phyloP scores from a whole-genome alignment of 768 basidiomycete species.

The Gautieria morchelliformis region DNA sequence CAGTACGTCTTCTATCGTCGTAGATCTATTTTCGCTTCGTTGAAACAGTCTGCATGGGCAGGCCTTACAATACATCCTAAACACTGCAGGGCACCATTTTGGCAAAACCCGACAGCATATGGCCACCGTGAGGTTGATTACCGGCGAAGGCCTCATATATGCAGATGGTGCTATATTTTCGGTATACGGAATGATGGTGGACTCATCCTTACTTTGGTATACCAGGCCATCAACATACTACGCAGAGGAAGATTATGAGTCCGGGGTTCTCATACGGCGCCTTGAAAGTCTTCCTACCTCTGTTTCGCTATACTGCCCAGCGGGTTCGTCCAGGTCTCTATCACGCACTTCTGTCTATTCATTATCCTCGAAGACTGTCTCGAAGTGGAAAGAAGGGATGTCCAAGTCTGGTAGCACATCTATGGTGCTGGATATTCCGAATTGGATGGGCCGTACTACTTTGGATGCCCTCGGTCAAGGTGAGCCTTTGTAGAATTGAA shows the following conservation, averaged over 20 bases:
- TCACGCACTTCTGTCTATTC: background rate
- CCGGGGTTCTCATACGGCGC: slow-evolving; percentile 20
- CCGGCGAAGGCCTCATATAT: slow-evolving; percentile 45
- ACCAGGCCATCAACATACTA: slow-evolving; percentile 16
- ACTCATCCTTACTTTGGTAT: no score
- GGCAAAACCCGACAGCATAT: slow-evolving; percentile 14
- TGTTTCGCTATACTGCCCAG: slow-evolving; percentile 15
- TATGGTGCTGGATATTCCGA: slow-evolving; percentile 27
- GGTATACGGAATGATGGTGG: no score
- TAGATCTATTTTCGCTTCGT: no score
- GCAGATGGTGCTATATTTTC: slow-evolving; percentile 33
- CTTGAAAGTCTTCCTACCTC: slow-evolving; percentile 16
- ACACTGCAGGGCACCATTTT: slow-evolving; percentile 19
- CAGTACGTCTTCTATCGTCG: background rate
- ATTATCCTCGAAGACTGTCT: slow-evolving; percentile 29
- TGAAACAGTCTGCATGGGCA: background rate
- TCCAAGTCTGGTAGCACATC: slow-evolving; percentile 22
- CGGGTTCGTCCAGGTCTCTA: background rate
- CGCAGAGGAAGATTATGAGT: slow-evolving; percentile 22
- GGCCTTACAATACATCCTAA: slow-evolving; percentile 20
- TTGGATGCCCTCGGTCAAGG: background rate
- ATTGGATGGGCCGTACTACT: slow-evolving; percentile 31
- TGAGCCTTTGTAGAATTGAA: background rate
- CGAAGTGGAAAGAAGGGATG: slow-evolving; percentile 43
- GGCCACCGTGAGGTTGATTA: slow-evolving; percentile 38